Conservation (phyloP, 805 yeast genomes). For the Candida oleophila region DNA sequence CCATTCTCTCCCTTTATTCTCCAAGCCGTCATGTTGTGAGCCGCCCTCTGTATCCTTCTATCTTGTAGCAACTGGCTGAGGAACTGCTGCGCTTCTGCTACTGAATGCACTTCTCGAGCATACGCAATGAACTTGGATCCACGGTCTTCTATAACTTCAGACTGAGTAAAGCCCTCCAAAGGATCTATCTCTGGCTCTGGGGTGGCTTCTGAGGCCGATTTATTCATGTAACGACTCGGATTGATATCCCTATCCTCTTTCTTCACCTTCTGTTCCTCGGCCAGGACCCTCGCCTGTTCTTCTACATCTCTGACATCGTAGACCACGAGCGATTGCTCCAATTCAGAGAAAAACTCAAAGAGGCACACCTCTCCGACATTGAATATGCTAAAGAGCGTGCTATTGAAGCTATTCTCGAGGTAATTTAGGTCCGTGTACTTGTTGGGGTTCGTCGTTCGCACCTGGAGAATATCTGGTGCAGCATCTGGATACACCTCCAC, state of each 20-base stretch:
- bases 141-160: constrained; percentile 79
- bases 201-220: constrained; percentile 4
- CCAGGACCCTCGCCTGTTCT: not conserved
- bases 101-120: constrained; percentile 59
- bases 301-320: constrained; percentile 34
- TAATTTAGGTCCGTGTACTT: constrained; percentile 44
- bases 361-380: constrained; percentile 67
- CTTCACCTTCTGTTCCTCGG: constrained; percentile 12
- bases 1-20: constrained; percentile 61
- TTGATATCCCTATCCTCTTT: not conserved
- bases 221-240: constrained; percentile 5
- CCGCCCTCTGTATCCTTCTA: constrained; percentile 61
- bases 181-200: constrained; percentile 35
- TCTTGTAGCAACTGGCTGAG: constrained; percentile 59
- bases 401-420: constrained; percentile 46
- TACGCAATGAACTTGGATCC: constrained; percentile 84
- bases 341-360: constrained; percentile 72
- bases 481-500: constrained; percentile 68
- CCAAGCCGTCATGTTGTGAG: constrained; percentile 88
- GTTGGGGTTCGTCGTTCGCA: constrained; percentile 32
- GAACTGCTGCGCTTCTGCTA: constrained; percentile 61
- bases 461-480: constrained; percentile 64
- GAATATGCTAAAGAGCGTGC: constrained; percentile 54
- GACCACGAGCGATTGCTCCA: constrained; percentile 47
- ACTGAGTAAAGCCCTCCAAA: constrained; percentile 69